These are phyloP conservation scores for Plectosphaerella sp. DNA, from an alignment of 2,329 filamentous ascomycete genomes.

Conservation along the genomic window DNA sequence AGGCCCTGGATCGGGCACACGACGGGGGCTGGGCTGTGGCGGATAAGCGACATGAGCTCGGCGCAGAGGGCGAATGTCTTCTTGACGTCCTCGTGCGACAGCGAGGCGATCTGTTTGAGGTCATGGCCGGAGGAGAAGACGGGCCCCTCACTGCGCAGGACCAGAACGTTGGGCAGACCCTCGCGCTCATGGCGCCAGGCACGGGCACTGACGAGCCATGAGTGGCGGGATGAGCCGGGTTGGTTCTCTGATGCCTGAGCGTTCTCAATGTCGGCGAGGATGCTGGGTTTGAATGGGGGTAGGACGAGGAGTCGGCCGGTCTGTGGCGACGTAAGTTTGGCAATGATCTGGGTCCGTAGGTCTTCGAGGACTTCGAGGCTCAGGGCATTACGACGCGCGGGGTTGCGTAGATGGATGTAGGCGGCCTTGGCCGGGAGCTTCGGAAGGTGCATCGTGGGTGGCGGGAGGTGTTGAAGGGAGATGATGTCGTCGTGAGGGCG, in stretches of 20 bases:
- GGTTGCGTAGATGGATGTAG: conserved; percentile 19
- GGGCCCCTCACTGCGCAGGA: conserved; percentile 21
- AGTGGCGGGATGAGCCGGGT: conserved; percentile 3
- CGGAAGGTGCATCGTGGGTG: conserved; percentile 10
- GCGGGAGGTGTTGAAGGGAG: neutral
- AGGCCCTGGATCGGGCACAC: conserved; percentile 24
- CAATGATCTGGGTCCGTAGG: conserved; percentile 18
- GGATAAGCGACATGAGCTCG: conserved; percentile 24
- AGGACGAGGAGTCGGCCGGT: conserved; percentile 17
- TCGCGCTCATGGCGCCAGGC: conserved; percentile 17
- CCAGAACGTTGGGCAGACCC: conserved; percentile 21
- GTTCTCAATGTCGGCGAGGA: conserved; percentile 12
- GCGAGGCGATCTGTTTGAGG: conserved; percentile 17
- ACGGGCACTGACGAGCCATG: conserved; percentile 20
- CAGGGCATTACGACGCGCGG: conserved; percentile 18
- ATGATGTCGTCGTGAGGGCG: neutral
- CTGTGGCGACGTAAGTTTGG: conserved; percentile 15
- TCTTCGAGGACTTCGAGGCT: conserved; percentile 15
- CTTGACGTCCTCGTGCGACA: conserved; percentile 6
- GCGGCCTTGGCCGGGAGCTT: conserved; percentile 19
- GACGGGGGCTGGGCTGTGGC: conserved; percentile 22
- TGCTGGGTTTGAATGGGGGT: conserved; percentile 17
- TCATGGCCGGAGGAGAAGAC: conserved; percentile 27
- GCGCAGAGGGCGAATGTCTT: conserved; percentile 22
- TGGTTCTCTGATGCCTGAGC: neutral